A percentile compares a stretch with the other conserved stretches of the same genome.
These are phyloP conservation scores for Wickerhamomyces pijperi DNA, from an alignment of 805 yeast species.

Conservation along the genomic window DNA sequence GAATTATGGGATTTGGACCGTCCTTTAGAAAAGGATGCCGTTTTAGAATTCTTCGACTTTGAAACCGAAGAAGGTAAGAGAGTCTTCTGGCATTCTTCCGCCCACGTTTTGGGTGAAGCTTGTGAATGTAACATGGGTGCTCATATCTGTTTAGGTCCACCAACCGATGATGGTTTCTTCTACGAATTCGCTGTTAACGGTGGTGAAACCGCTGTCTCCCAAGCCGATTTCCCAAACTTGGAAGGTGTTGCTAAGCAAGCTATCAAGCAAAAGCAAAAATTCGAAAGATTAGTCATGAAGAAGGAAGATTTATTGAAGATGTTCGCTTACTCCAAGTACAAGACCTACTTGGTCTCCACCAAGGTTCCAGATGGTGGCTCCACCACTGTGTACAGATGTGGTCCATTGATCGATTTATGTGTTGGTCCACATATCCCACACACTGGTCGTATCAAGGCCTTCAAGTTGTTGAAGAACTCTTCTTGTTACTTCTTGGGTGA, in stretches of 20 bases:
- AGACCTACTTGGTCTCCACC: constrained; percentile 72
- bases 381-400: constrained; percentile 96
- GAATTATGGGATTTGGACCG: constrained; percentile 91
- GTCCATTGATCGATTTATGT: constrained; percentile 93
- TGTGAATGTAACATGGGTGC: constrained; percentile 95
- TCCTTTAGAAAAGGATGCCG: constrained; percentile 68
- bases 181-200: constrained; percentile 88
- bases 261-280: constrained; percentile 89
- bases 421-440: constrained; percentile 97
- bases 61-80: constrained; percentile 89
- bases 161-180: constrained; percentile 95
- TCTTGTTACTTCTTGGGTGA: constrained; percentile 95
- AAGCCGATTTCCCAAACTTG: constrained; percentile 71
- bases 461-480: constrained; percentile 90
- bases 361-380: constrained; percentile 95
- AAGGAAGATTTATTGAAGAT: constrained; percentile 85
- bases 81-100: constrained; percentile 98
- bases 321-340: constrained; percentile 94
- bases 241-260: constrained; percentile 84
- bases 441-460: constrained; percentile 91
- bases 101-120: constrained; percentile 96
- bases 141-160: constrained; percentile 90
- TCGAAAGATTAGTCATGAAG: constrained; percentile 84
- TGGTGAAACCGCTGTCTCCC: constrained; percentile 63
- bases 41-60: constrained; percentile 78